phyloP scores from a whole-genome alignment of 805 yeast species.

The Cyberlindnera bimundalis region DNA sequence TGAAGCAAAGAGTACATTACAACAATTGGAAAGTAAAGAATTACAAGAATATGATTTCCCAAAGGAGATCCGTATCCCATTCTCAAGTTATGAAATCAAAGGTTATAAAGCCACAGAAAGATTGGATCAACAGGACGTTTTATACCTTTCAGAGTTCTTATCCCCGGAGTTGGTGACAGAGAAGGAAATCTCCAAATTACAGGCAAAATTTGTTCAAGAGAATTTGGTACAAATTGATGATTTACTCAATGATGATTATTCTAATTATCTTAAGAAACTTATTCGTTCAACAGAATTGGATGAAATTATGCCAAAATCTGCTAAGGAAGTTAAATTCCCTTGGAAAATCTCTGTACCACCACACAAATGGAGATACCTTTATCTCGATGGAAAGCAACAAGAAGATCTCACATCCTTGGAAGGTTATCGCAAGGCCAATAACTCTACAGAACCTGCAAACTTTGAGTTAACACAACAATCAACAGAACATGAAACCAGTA shows the following conservation, averaged over 20 bases:
- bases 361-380: slow-evolving; percentile 84
- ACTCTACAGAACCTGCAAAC: slow-evolving; percentile 53
- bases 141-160: slow-evolving; percentile 51
- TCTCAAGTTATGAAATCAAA: slow-evolving; percentile 38
- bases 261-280: slow-evolving; percentile 41
- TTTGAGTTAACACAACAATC: slow-evolving; percentile 36
- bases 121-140: slow-evolving; percentile 40
- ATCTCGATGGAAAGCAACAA: slow-evolving; percentile 62
- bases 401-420: slow-evolving; percentile 29
- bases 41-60: slow-evolving; percentile 82
- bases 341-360: slow-evolving; percentile 95
- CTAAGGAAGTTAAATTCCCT: slow-evolving; percentile 57
- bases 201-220: slow-evolving; percentile 55
- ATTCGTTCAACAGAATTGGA: slow-evolving; percentile 62
- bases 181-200: slow-evolving; percentile 40
- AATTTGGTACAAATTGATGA: slow-evolving; percentile 65
- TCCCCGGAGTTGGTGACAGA: slow-evolving; percentile 48
- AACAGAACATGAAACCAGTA: slow-evolving; percentile 30
- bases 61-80: slow-evolving; percentile 48
- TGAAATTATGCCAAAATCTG: slow-evolving; percentile 51
- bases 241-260: slow-evolving; percentile 56
- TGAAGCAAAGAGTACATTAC: slow-evolving; percentile 72
- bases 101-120: slow-evolving; percentile 19
- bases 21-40: slow-evolving; percentile 72
- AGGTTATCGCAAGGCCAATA: slow-evolving; percentile 32